A percentile compares a stretch with the other conserved stretches of the same genome.
Conservation (phyloP, 257 asterid species). For the Gentiana dahurica region DNA sequence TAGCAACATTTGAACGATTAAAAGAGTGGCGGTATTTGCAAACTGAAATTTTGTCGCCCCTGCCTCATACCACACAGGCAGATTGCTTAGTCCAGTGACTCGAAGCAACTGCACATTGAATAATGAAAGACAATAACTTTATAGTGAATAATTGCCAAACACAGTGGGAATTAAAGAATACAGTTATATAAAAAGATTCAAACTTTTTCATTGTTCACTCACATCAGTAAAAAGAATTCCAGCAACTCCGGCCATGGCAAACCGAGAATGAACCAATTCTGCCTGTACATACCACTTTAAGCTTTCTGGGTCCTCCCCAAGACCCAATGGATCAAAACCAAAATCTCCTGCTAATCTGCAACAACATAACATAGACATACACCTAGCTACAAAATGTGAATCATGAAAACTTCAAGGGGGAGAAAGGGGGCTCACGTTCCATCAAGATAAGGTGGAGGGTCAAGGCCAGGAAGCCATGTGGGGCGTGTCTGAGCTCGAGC, state of each 20-base stretch:
- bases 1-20: slow-evolving; percentile 60
- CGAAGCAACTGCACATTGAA: slow-evolving; percentile 49
- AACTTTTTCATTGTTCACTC: slow-evolving; percentile 6
- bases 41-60: slow-evolving; percentile 73
- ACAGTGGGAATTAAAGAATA: not conserved
- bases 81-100: slow-evolving; percentile 47
- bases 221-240: slow-evolving; percentile 81
- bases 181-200: too few relatives aligned
- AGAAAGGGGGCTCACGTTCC: slow-evolving; percentile 54
- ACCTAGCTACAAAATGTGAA: not conserved
- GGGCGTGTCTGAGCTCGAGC: slow-evolving; percentile 65
- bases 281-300: slow-evolving; percentile 90
- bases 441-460: slow-evolving; percentile 82
- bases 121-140: not conserved
- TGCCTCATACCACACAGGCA: slow-evolving; percentile 94
- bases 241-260: slow-evolving; percentile 96
- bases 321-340: slow-evolving; percentile 89
- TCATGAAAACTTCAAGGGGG: not conserved
- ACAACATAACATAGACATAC: not conserved
- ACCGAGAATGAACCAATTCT: slow-evolving; percentile 81
- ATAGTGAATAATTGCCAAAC: not conserved
- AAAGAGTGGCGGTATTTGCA: slow-evolving; percentile 60
- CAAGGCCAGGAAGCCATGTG: slow-evolving; percentile 91
- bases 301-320: slow-evolving; percentile 85
- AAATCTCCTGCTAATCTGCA: slow-evolving; percentile 79